Conservation (phyloP, 495 filamentous ascomycete genomes). For the Neurospora sp. region DNA sequence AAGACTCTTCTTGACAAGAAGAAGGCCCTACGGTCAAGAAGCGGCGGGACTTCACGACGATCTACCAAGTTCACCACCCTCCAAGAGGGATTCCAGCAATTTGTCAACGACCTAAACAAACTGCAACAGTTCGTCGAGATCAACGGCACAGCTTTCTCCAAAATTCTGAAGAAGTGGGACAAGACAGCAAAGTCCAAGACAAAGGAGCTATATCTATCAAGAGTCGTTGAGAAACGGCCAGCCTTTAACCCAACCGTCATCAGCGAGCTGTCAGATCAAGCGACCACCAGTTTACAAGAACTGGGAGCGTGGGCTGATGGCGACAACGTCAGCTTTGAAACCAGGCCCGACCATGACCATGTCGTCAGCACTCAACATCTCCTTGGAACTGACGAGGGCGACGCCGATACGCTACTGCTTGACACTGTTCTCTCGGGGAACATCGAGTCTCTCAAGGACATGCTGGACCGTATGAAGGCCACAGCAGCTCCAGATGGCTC, state of each 20-base stretch:
- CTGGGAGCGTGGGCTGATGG: slow-evolving; percentile 95
- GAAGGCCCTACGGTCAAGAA: slow-evolving; percentile 69
- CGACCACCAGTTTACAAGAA: slow-evolving; percentile 84
- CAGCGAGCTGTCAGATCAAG: slow-evolving; percentile 90
- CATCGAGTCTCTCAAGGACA: slow-evolving; percentile 40
- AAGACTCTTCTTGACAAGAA: slow-evolving; percentile 93
- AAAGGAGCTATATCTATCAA: slow-evolving; percentile 91
- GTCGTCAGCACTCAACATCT: slow-evolving; percentile 52
- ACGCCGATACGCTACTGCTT: slow-evolving; percentile 78
- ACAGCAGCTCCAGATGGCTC: slow-evolving; percentile 27
- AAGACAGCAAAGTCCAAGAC: slow-evolving; percentile 99
- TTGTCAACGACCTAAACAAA: slow-evolving; percentile 91
- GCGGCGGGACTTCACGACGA: slow-evolving; percentile 61
- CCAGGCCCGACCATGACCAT: slow-evolving; percentile 44
- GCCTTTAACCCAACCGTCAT: slow-evolving; percentile 97
- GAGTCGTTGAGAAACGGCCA: slow-evolving; percentile 93
- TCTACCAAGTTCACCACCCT: slow-evolving; percentile 88
- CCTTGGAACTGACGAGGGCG: slow-evolving; percentile 65
- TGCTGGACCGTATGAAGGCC: slow-evolving; percentile 40
- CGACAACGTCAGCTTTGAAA: slow-evolving; percentile 74
- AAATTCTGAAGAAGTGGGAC: slow-evolving; percentile 99
- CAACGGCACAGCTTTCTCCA: slow-evolving; percentile 94
- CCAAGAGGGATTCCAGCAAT: slow-evolving; percentile 94
- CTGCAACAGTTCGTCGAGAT: slow-evolving; percentile 97
- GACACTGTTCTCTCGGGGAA: slow-evolving; percentile 77